A percentile compares a stretch with the other conserved stretches of the same genome.
Conservation (phyloP, 2,329 filamentous ascomycete genomes). For the Esteya vermicola region DNA sequence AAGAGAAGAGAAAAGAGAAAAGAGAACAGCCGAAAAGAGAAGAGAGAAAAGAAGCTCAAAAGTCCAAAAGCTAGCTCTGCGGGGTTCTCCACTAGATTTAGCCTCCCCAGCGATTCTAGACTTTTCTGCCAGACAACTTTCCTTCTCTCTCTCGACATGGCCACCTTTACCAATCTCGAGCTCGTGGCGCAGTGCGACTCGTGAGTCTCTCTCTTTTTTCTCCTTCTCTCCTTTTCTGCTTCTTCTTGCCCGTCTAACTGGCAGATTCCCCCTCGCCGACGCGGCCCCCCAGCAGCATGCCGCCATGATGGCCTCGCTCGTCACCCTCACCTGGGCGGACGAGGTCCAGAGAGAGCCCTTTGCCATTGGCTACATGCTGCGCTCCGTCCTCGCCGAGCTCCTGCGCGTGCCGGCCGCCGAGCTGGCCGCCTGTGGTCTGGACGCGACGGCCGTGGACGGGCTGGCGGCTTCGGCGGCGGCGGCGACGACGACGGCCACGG, state of each 20-base stretch:
- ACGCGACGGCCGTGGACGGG: conserved; percentile 27
- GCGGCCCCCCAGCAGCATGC: conserved; percentile 41
- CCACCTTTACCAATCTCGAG: conserved; percentile 13
- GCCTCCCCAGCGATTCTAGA: too few relatives aligned
- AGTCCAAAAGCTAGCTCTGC: too few relatives aligned
- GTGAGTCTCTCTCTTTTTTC: conserved; percentile 9
- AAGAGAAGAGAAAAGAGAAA: neutral
- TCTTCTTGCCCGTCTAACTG: neutral
- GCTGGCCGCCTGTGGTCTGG: conserved; percentile 40
- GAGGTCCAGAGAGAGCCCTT: conserved; percentile 40
- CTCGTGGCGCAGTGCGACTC: conserved; percentile 12
- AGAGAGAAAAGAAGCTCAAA: neutral
- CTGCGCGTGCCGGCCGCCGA: conserved; percentile 37
- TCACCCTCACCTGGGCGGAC: conserved; percentile 50
- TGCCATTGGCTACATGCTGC: conserved; percentile 48
- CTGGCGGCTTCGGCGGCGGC: conserved; percentile 1
- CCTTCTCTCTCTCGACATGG: conserved; percentile 3
- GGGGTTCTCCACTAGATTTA: too few relatives aligned
- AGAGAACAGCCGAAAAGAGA: neutral
- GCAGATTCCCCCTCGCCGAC: conserved; percentile 65
- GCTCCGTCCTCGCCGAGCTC: conserved; percentile 34
- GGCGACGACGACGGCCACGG: conserved; percentile 31
- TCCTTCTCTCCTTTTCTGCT: neutral
- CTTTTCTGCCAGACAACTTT: too few relatives aligned
- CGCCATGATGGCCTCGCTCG: conserved; percentile 44